Percentiles rank a stretch among this genome's conserved stretches.
Evolutionary conservation across 2,329 filamentous ascomycete genomes (phyloP).

Genomic region (Microthyrium microscopicum): DNA sequence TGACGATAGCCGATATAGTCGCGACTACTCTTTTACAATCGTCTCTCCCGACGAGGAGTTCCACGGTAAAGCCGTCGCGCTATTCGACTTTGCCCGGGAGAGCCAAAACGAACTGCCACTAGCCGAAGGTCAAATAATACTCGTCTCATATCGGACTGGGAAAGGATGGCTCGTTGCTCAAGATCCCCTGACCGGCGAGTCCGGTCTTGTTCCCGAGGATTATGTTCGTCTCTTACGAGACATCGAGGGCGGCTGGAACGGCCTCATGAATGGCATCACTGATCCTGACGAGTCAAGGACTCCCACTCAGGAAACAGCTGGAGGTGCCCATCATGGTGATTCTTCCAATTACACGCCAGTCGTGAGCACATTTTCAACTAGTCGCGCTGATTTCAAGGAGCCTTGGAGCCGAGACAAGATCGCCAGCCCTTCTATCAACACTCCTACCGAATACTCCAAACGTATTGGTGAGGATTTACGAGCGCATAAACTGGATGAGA

Average conservation of each 20-base stretch:
- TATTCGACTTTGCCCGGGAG: constrained; percentile 89
- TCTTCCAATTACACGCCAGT: constrained; percentile 23
- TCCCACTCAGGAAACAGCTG: constrained; percentile 22
- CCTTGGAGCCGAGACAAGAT: too few species aligned
- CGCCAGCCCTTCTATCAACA: too few species aligned
- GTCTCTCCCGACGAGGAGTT: constrained; percentile 94
- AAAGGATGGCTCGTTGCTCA: constrained; percentile 96
- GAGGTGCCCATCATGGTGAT: constrained; percentile 9
- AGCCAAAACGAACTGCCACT: constrained; percentile 93
- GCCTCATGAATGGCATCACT: constrained; percentile 13
- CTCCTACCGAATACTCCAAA: too few species aligned
- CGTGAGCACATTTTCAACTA: constrained; percentile 34
- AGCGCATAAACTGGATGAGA: too few species aligned
- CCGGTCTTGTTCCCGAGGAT: constrained; percentile 86
- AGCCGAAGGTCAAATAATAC: constrained; percentile 87
- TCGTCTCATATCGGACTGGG: constrained; percentile 88
- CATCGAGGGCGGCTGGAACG: constrained; percentile 68
- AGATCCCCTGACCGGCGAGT: constrained; percentile 85
- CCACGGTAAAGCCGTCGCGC: constrained; percentile 85
- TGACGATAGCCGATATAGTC: constrained; percentile 67
- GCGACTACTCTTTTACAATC: constrained; percentile 89
- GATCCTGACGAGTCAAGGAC: constrained; percentile 21
- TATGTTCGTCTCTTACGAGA: constrained; percentile 86
- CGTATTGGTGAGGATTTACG: too few species aligned
- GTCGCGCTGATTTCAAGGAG: constrained; percentile 32